These are phyloP conservation scores for Phanerochaete carnosa DNA, from an alignment of 768 basidiomycete species.

Conservation along the genomic window DNA sequence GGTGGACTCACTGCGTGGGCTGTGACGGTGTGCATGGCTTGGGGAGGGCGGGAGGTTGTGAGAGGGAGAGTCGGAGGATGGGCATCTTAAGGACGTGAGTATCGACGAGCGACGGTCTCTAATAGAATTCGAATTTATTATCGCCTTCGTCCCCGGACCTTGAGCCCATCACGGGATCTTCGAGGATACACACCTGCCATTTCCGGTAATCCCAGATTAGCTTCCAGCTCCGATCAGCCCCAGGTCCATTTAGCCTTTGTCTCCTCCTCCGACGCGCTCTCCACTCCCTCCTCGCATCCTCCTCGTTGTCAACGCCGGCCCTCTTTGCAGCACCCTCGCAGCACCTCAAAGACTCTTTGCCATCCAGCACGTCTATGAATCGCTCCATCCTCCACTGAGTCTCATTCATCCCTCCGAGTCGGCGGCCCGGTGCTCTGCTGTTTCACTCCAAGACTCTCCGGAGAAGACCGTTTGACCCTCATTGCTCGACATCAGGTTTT, in stretches of 20 bases:
- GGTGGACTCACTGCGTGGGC: conserved; percentile 50
- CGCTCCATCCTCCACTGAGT: not conserved
- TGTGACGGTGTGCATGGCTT: conserved; percentile 32
- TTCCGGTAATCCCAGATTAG: not conserved
- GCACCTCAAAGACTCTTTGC: no score
- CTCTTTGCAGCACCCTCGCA: no score
- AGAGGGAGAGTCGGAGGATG: not conserved
- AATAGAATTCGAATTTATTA: conserved; percentile 6
- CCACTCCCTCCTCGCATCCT: not conserved
- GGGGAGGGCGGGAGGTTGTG: not conserved
- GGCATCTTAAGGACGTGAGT: not conserved
- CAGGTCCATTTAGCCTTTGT: not conserved
- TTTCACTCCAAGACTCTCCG: not conserved
- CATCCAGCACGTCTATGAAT: no score
- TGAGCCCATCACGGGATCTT: conserved; percentile 7
- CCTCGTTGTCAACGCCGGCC: no score
- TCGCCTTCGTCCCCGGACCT: conserved; percentile 5
- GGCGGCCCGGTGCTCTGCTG: conserved; percentile 1
- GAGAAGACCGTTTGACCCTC: conserved; percentile 8
- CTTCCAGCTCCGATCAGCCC: conserved; percentile 3
- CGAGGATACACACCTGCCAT: conserved; percentile 3
- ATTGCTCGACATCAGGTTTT: conserved; percentile 34
- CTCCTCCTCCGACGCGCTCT: not conserved
- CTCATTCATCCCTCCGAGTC: not conserved
- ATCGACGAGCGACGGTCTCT: not conserved